These are phyloP conservation scores for Trichoderma breve DNA, from an alignment of 2,329 filamentous ascomycete species.

Conservation along the genomic window DNA sequence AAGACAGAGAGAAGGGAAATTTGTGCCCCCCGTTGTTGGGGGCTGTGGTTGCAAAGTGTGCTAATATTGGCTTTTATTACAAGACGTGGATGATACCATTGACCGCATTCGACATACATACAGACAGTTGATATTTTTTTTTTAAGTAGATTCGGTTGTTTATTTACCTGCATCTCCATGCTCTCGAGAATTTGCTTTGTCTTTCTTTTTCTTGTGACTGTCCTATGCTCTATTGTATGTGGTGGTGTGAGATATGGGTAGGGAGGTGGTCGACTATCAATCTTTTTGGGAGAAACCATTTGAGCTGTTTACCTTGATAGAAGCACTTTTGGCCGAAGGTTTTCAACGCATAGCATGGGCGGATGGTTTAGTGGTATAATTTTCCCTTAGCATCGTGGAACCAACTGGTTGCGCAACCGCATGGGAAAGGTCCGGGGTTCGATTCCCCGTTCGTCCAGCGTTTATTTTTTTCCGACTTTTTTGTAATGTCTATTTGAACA, in stretches of 20 bases:
- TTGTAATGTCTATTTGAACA: background rate
- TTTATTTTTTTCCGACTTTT: background rate
- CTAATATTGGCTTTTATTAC: constrained; percentile 29
- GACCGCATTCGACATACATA: constrained; percentile 34
- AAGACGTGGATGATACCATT: constrained; percentile 45
- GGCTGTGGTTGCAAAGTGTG: constrained; percentile 24
- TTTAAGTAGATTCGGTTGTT: constrained; percentile 14
- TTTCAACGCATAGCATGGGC: constrained; percentile 1
- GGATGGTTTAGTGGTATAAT: constrained; percentile 22
- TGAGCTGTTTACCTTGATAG: background rate
- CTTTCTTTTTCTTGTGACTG: background rate
- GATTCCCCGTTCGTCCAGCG: constrained; percentile 23
- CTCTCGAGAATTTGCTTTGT: background rate
- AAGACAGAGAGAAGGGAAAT: constrained; percentile 9
- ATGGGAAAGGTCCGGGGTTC: constrained; percentile 24
- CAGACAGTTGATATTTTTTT: constrained; percentile 14
- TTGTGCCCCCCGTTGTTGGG: background rate
- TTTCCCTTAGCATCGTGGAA: constrained; percentile 20
- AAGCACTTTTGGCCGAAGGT: background rate
- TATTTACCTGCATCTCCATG: constrained; percentile 15
- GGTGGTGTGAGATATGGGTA: background rate
- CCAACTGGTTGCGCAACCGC: background rate
- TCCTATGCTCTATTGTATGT: background rate
- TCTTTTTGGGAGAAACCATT: background rate
- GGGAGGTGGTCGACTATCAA: background rate